These are phyloP conservation scores for Saccharomycopsis sp. DNA, from an alignment of 805 yeast genomes.

Conservation along the genomic window DNA sequence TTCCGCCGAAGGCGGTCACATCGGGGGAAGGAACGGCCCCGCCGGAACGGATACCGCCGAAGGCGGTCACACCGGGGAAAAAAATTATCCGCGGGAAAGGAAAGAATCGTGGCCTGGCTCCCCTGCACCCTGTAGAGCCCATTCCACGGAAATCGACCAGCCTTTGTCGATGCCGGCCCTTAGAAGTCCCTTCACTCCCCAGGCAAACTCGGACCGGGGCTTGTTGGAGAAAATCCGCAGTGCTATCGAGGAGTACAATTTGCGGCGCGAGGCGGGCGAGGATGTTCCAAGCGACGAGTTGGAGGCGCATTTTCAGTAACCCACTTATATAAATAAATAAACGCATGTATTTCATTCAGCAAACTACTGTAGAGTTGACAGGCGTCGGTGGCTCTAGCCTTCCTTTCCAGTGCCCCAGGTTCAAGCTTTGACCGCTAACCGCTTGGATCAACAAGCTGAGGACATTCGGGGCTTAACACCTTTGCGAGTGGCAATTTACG, in stretches of 20 bases:
- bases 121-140: no score
- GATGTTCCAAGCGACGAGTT: slow-evolving; percentile 49
- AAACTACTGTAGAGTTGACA: no score
- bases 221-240: slow-evolving; percentile 37
- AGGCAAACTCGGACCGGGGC: slow-evolving; percentile 22
- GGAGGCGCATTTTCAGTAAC: slow-evolving; percentile 41
- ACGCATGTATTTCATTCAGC: slow-evolving; percentile 4
- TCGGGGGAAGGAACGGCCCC: slow-evolving; percentile 8
- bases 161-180: slow-evolving; percentile 4
- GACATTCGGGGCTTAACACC: no score
- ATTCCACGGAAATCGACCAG: background rate
- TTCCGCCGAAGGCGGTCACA: slow-evolving; percentile 20
- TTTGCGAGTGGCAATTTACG: no score
- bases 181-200: slow-evolving; percentile 6
- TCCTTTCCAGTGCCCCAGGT: no score
- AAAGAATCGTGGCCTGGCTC: no score
- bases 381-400: no score
- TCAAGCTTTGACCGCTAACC: no score
- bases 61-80: slow-evolving; percentile 8
- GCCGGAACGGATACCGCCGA: slow-evolving; percentile 20
- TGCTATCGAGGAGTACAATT: slow-evolving; percentile 33
- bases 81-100: no score
- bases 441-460: no score
- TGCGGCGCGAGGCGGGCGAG: slow-evolving; percentile 27
- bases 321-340: no score